Conservation (phyloP, 805 yeast species). For the Wickerhamiella occidentalis region DNA sequence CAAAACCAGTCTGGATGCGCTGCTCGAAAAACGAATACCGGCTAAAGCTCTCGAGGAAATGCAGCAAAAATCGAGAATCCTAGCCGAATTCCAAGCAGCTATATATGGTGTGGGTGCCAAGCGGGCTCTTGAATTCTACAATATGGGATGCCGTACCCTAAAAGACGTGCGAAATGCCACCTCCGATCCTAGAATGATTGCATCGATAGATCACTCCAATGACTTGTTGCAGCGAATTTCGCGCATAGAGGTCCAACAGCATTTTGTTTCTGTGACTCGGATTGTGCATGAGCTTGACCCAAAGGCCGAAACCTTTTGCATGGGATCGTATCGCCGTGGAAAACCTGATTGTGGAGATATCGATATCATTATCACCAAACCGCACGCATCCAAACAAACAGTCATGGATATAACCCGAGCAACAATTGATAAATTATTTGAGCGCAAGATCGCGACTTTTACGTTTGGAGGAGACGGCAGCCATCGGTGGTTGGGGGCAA, state of each 20-base stretch:
- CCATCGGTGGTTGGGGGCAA: slow-evolving; percentile 28
- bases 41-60: slow-evolving; percentile 20
- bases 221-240: slow-evolving; percentile 39
- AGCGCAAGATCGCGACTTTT: slow-evolving; percentile 30
- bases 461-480: slow-evolving; percentile 23
- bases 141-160: slow-evolving; percentile 30
- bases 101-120: slow-evolving; percentile 41
- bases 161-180: slow-evolving; percentile 29
- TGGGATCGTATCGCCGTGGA: slow-evolving; percentile 46
- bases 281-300: slow-evolving; percentile 28
- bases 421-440: slow-evolving; percentile 20
- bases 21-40: slow-evolving; percentile 24
- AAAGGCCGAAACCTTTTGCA: slow-evolving; percentile 29
- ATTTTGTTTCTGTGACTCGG: slow-evolving; percentile 28
- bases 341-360: slow-evolving; percentile 39
- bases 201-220: slow-evolving; percentile 37
- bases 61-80: slow-evolving; percentile 19
- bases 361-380: slow-evolving; percentile 37
- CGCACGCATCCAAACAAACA: slow-evolving; percentile 24
- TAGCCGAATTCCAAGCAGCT: slow-evolving; percentile 28
- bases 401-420: slow-evolving; percentile 17
- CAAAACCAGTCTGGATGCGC: slow-evolving; percentile 39
- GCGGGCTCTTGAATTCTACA: slow-evolving; percentile 33
- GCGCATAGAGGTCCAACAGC: slow-evolving; percentile 35
- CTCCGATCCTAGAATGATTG: slow-evolving; percentile 25